A percentile compares a stretch with the other conserved stretches of the same genome.
Conservation (phyloP, 2,329 filamentous ascomycete genomes). For the Paecilomyces sp. region DNA sequence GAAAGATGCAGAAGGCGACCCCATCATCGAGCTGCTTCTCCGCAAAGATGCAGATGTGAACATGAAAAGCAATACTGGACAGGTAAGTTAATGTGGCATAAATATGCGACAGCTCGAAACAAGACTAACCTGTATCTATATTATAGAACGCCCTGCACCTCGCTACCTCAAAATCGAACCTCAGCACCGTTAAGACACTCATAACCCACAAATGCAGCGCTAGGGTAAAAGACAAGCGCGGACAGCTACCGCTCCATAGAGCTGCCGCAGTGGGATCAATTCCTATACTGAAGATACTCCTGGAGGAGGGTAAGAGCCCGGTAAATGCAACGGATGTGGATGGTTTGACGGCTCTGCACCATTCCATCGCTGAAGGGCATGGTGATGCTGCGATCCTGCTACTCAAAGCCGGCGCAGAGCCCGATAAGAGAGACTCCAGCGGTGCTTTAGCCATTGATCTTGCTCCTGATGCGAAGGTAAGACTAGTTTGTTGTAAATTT, state of each 20-base stretch:
- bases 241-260: conserved; percentile 85
- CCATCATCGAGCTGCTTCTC: conserved; percentile 38
- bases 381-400: conserved; percentile 77
- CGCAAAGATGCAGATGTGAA: conserved; percentile 42
- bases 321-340: conserved; percentile 75
- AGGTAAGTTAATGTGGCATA: conserved; percentile 19
- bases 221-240: conserved; percentile 72
- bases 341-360: conserved; percentile 84
- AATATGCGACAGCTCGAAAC: conserved; percentile 1
- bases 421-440: conserved; percentile 65
- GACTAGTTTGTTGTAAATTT: conserved; percentile 14
- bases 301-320: conserved; percentile 68
- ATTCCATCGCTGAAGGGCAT: conserved; percentile 54
- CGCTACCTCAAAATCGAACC: conserved; percentile 78
- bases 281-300: conserved; percentile 75
- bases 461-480: conserved; percentile 76
- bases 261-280: conserved; percentile 83
- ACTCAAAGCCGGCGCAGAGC: conserved; percentile 77
- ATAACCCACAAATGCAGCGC: conserved; percentile 69
- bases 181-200: conserved; percentile 74
- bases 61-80: conserved; percentile 34
- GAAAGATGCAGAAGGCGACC: conserved; percentile 38
- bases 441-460: conserved; percentile 69
- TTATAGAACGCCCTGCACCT: conserved; percentile 80
- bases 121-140: background rate